Percentiles rank a stretch among this genome's conserved stretches.
phyloP scores from a whole-genome alignment of 805 yeast genomes.

The Candida coleopterorum region DNA sequence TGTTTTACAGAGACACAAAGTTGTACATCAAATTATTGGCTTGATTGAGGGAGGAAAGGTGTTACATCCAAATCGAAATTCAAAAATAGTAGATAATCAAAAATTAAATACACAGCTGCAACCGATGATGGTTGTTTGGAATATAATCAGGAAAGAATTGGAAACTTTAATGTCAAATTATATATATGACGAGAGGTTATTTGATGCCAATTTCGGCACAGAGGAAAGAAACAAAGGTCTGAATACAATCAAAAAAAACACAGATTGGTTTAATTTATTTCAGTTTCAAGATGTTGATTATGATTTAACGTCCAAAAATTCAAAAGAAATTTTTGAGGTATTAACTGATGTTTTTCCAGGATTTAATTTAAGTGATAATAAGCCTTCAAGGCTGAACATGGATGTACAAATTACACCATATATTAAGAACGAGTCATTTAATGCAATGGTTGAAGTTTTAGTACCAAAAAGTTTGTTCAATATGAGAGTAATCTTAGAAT shows the following conservation, averaged over 20 bases:
- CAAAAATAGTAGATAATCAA: not conserved
- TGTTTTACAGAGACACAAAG: conserved; percentile 66
- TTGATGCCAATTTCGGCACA: conserved; percentile 1
- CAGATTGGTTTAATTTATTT: conserved; percentile 19
- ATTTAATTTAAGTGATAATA: conserved; percentile 23
- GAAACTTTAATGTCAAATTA: conserved; percentile 28
- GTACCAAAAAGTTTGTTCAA: conserved; percentile 72
- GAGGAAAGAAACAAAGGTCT: conserved; percentile 3
- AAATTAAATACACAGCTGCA: not conserved
- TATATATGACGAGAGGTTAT: conserved; percentile 21
- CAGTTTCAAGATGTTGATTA: conserved; percentile 28
- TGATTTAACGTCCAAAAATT: conserved; percentile 16
- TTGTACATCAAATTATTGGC: conserved; percentile 53
- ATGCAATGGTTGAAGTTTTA: conserved; percentile 55
- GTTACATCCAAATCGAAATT: conserved; percentile 7
- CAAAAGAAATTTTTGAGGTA: conserved; percentile 28
- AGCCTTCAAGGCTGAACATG: not conserved
- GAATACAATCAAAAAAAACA: conserved; percentile 7
- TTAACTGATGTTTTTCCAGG: conserved; percentile 73
- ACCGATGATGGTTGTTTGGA: conserved; percentile 22
- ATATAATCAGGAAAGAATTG: conserved; percentile 27
- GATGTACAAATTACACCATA: conserved; percentile 31
- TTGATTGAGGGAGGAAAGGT: conserved; percentile 21
- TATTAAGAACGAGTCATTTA: conserved; percentile 55
- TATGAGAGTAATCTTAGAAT: conserved; percentile 73